Evolutionary conservation across 1,284 basidiomycete genomes (phyloP).

Genomic region (Trichosporon asahii): DNA sequence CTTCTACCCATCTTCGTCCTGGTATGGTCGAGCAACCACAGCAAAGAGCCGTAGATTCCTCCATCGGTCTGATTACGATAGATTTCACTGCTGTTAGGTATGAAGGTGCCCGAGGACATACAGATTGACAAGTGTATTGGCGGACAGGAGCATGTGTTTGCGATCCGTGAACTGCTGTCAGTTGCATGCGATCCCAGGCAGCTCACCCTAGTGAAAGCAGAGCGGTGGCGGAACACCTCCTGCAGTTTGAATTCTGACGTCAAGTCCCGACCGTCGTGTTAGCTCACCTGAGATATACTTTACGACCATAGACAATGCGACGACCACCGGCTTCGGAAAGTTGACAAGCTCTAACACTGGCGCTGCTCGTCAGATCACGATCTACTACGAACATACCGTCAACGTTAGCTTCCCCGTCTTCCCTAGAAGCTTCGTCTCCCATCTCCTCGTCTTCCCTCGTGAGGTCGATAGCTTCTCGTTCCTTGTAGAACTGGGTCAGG

Average conservation of each 20-base stretch:
- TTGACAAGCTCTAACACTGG: slow-evolving; percentile 58
- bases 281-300: slow-evolving; percentile 62
- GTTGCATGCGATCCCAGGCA: neutral
- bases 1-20: slow-evolving; percentile 84
- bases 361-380: slow-evolving; percentile 32
- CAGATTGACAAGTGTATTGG: slow-evolving; percentile 82
- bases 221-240: slow-evolving; percentile 67
- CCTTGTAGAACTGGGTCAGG: slow-evolving; percentile 67
- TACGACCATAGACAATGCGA: slow-evolving; percentile 74
- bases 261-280: neutral
- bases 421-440: neutral
- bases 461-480: slow-evolving; percentile 28
- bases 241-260: slow-evolving; percentile 65
- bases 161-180: slow-evolving; percentile 63
- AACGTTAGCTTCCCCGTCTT: neutral
- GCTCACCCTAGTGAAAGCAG: slow-evolving; percentile 63
- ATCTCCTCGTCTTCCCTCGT: slow-evolving; percentile 24
- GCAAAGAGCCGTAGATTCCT: slow-evolving; percentile 68
- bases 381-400: neutral
- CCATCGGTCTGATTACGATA: slow-evolving; percentile 83
- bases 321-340: slow-evolving; percentile 61
- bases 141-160: slow-evolving; percentile 82
- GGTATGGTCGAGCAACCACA: slow-evolving; percentile 83
- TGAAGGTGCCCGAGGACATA: slow-evolving; percentile 40
- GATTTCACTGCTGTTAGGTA: slow-evolving; percentile 61